Conservation (phyloP, 2,329 filamentous ascomycete species). For the Penicillium freii region DNA sequence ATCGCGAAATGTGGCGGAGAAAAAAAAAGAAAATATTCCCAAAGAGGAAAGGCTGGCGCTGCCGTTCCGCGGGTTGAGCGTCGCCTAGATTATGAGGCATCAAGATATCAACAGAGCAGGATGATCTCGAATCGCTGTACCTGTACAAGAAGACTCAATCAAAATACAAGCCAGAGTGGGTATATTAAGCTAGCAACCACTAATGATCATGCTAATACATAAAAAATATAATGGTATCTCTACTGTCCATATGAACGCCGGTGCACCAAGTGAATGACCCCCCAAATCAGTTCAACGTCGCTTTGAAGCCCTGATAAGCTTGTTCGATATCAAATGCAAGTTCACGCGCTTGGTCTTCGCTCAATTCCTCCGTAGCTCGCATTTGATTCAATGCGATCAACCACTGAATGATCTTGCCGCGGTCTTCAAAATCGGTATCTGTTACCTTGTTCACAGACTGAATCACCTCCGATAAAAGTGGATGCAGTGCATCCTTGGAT, state of each 20-base stretch:
- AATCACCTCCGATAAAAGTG: constrained; percentile 89
- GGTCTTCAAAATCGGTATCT: constrained; percentile 88
- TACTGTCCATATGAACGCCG: constrained; percentile 13
- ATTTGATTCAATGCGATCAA: constrained; percentile 96
- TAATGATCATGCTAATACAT: neutral
- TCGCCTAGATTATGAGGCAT: constrained; percentile 17
- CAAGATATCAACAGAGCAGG: neutral
- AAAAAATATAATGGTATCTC: constrained; percentile 6
- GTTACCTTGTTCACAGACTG: constrained; percentile 97
- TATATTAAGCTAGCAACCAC: constrained; percentile 1
- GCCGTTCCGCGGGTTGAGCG: constrained; percentile 29
- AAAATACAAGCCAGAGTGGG: constrained; percentile 1
- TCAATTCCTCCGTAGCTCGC: constrained; percentile 88
- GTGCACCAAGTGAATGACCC: constrained; percentile 2
- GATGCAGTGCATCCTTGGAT: constrained; percentile 95
- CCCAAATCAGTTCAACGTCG: constrained; percentile 59
- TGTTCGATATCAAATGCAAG: constrained; percentile 90
- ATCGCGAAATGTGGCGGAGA: constrained; percentile 2
- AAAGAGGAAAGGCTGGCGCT: constrained; percentile 33
- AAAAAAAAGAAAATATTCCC: constrained; percentile 34
- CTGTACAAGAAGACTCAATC: neutral
- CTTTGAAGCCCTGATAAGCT: constrained; percentile 92
- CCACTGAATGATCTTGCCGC: constrained; percentile 98
- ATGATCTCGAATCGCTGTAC: neutral
- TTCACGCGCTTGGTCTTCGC: constrained; percentile 82